Evolutionary conservation across 768 basidiomycete species (phyloP).

Genomic region (Glaciozyma antarctica): DNA sequence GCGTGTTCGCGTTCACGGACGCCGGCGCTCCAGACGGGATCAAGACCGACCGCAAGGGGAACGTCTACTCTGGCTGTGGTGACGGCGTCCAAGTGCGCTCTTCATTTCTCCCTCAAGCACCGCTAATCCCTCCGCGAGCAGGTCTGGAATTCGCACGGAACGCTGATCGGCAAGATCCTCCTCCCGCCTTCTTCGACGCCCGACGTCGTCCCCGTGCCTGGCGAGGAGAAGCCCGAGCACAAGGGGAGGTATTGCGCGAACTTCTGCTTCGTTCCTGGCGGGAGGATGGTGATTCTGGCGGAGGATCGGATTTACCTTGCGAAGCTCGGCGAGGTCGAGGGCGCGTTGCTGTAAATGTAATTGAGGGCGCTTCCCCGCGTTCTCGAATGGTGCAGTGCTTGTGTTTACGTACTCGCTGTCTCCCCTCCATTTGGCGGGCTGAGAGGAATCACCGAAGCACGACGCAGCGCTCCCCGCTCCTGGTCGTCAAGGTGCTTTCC

Average conservation of each 20-base stretch:
- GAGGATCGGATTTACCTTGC: constrained; percentile 17
- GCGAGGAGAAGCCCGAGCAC: not conserved
- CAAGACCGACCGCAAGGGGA: constrained; percentile 55
- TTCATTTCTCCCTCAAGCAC: not conserved
- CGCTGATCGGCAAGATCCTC: constrained; percentile 29
- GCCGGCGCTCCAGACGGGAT: constrained; percentile 57
- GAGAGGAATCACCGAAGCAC: no score
- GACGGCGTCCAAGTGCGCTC: constrained; percentile 54
- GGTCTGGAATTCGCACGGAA: constrained; percentile 25
- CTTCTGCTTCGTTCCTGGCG: constrained; percentile 10
- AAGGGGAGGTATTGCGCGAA: constrained; percentile 9
- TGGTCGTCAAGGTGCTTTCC: no score
- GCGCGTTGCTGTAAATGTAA: not conserved
- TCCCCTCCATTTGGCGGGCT: no score
- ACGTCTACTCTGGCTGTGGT: constrained; percentile 59
- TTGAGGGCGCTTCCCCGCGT: no score
- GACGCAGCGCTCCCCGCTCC: no score
- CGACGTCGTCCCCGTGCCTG: not conserved
- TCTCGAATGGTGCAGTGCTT: no score
- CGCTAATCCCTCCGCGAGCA: not conserved
- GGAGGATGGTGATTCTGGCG: constrained; percentile 6
- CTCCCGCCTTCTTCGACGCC: constrained; percentile 4
- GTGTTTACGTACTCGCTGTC: no score
- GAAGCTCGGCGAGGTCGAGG: not conserved
- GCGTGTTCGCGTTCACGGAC: constrained; percentile 59